Evolutionary conservation across 768 basidiomycete genomes (phyloP), one percentile per base, ranked within the genome.

Genomic region (Psilocybe subaeruginosa): DNA sequence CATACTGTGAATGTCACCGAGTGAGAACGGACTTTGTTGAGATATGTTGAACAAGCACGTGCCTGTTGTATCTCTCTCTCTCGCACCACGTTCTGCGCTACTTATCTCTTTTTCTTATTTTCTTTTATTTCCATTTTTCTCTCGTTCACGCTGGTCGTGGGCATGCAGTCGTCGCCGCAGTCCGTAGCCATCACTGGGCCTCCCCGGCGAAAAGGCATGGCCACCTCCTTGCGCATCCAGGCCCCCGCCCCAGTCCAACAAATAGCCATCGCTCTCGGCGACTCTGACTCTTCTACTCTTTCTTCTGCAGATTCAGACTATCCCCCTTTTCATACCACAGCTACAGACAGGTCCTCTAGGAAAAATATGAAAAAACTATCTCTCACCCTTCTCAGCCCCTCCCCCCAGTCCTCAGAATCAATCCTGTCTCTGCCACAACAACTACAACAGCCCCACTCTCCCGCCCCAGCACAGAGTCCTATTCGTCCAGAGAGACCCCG

Each of bases 311-410:
- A 88, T 65, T 79, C 80, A 47, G 82, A 85, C 69, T 77, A 73
- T 64, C 75, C 66, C 78, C 82, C 72, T 75, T 80, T 73, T 63
- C 58, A 62, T 72, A 14, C 37, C 47, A 29, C 30, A 73, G 51
- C 74, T 70, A 55, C 75, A 60, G 71, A 76, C 58, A 80, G 75
- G 70, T 69, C 73, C 16, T 63, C 64, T 75, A 82, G 78, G 62
- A 81, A 87, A 73, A 92, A 92, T 72, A 85, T 89, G 83, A 93
- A 92, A 80, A 86, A 86, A 64, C 76, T 92, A 7, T 92, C 89
- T 30, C 83, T 92, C 54, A 82, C 83, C 58, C 82, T 91, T 30
- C 82, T 12, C 41, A 43, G 41, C 11, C 33, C 87, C 9, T 85
- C 86, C 4, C 80, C 85, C 31, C 79, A 84, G 63, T 84, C 86